phyloP scores from a whole-genome alignment of 2,329 filamentous ascomycete species.

The Thelonectria olida region DNA sequence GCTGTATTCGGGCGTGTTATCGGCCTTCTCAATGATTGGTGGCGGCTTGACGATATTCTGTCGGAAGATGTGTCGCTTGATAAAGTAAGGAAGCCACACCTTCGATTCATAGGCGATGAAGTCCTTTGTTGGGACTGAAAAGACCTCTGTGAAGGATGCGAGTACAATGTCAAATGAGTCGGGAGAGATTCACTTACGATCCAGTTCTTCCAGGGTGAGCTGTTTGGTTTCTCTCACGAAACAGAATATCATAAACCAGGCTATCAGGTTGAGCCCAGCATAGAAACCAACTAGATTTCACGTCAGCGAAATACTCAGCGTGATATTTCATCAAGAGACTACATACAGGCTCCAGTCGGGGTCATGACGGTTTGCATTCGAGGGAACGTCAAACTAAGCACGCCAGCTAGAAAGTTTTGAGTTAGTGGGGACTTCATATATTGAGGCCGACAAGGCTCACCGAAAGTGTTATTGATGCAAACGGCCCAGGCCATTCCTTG shows the following conservation, averaged over 20 bases:
- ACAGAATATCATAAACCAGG: slow-evolving; percentile 56
- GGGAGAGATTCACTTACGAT: slow-evolving; percentile 21
- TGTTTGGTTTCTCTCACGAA: slow-evolving; percentile 59
- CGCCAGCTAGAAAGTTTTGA: slow-evolving; percentile 23
- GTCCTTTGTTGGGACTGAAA: slow-evolving; percentile 28
- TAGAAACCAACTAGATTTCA: slow-evolving; percentile 49
- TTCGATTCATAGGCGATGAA: slow-evolving; percentile 45
- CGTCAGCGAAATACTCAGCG: background rate
- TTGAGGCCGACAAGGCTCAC: slow-evolving; percentile 3
- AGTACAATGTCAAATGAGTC: background rate
- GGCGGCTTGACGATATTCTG: slow-evolving; percentile 45
- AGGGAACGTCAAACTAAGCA: slow-evolving; percentile 45
- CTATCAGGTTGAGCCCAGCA: slow-evolving; percentile 54
- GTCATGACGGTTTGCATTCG: slow-evolving; percentile 45
- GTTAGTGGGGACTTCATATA: slow-evolving; percentile 21
- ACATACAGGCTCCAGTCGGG: slow-evolving; percentile 43
- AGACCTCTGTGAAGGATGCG: slow-evolving; percentile 13
- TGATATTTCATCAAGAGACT: accelerated
- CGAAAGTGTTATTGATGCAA: slow-evolving; percentile 46
- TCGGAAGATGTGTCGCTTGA: slow-evolving; percentile 49
- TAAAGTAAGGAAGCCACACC: slow-evolving; percentile 48
- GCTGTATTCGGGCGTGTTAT: background rate
- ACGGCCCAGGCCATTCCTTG: slow-evolving; percentile 52
- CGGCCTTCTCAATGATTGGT: slow-evolving; percentile 40
- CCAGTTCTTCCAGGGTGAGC: slow-evolving; percentile 52